Base-by-base conservation (phyloP, 768 basidiomycete species). In the Cystofilobasidium ferigula region DNA sequence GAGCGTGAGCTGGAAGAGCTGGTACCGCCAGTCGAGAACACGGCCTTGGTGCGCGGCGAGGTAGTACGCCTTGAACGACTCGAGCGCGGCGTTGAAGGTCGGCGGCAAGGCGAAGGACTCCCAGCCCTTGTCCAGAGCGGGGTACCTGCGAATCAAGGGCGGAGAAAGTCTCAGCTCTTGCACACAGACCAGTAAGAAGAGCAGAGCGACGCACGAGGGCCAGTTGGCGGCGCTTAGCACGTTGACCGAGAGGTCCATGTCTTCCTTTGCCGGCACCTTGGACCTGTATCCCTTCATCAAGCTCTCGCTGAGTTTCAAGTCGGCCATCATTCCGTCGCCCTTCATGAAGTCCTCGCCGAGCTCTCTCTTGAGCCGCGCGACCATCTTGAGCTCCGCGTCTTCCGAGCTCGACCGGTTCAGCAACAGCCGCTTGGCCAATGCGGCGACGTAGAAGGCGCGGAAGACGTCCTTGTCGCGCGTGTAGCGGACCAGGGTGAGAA, bases 271-370 rank as follows among this genome's bases (percentile, higher is more conserved):
- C 12, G 53, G 38, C 24, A 57, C 20, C 42, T 57, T 62, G 3
- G 45, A 42, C 14, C 67, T 43, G 22, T 68, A 68, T 10, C 53
- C 38, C 35, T 68, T 68, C 67, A 68, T 68, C 45, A 68, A 26
- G 26, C 64, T 54, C n/a, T 22, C 14, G 13, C 18, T 28, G 16
- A 68, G 56, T 12, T 62, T 62, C 8, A 68, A 54, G 40, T 68
- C 67, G 7, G 67, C 54, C 67, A 68, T 57, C 67, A 68, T 68
- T 10, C 67, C 84, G 71, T 91, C 89, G 58, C 91, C 90, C 78
- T 87, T 87, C 10, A 86, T 88, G 72, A 98, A 98, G 68, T 94
- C 92, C 14, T 92, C 87, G 73, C 98, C 95, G 71, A 93, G 94
- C 61, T 86, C 94, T 69, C 89, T 85, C 78, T 88, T 89, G 67